Conservation (phyloP, 106 monocot genomes). For the Allium fistulosum region DNA sequence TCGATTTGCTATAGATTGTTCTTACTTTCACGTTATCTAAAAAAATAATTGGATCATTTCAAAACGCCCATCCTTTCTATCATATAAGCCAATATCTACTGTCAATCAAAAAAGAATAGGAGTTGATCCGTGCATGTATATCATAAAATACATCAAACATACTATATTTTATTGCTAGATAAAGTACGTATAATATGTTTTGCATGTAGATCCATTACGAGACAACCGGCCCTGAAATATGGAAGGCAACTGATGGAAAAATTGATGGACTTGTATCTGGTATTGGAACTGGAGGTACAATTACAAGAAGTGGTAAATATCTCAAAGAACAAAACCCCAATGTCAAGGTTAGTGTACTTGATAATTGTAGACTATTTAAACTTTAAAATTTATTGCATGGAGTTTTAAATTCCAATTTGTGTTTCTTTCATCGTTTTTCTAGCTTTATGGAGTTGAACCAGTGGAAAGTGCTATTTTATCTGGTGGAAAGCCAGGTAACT, state of each 20-base stretch:
- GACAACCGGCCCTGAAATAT: constrained; percentile 70
- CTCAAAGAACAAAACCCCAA: constrained; percentile 62
- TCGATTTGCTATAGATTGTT: no score
- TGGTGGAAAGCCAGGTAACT: constrained; percentile 34
- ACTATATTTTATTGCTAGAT: no score
- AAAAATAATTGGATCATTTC: no score
- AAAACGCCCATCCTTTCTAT: no score
- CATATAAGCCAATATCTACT: no score
- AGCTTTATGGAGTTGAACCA: constrained; percentile 67
- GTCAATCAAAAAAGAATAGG: no score
- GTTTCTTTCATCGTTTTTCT: constrained; percentile 1
- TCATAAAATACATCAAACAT: no score
- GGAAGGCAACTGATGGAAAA: constrained; percentile 51
- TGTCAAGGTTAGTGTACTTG: constrained; percentile 31
- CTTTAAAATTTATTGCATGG: not conserved
- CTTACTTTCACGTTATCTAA: no score
- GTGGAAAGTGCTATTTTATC: constrained; percentile 52
- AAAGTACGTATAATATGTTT: not conserved
- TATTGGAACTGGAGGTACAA: constrained; percentile 45
- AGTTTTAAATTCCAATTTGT: constrained; percentile 2
- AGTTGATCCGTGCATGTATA: no score
- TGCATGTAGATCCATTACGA: constrained; percentile 45
- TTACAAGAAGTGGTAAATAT: constrained; percentile 49
- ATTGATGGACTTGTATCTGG: constrained; percentile 46
- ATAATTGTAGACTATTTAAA: not conserved